These are phyloP conservation scores for Boletus sp. DNA, from an alignment of 768 basidiomycete species.

Conservation along the genomic window DNA sequence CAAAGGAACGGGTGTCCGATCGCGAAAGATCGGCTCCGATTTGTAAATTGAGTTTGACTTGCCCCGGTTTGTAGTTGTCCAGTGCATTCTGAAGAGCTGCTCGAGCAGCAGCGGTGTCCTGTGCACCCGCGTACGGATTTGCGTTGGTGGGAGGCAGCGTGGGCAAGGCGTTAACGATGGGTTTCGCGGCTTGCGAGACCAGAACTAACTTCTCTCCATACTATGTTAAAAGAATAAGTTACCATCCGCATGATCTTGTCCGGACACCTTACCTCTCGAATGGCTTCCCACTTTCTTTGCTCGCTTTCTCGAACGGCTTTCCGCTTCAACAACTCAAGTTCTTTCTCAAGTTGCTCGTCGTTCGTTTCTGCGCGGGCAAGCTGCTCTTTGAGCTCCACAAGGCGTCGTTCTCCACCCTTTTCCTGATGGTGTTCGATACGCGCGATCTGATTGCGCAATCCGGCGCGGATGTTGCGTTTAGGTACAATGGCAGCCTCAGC, in stretches of 20 bases:
- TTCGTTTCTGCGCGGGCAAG: slow-evolving; percentile 63
- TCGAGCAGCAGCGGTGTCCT: slow-evolving; percentile 65
- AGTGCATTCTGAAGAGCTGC: slow-evolving; percentile 76
- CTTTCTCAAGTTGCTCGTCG: slow-evolving; percentile 65
- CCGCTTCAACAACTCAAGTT: slow-evolving; percentile 69
- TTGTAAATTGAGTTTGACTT: slow-evolving; percentile 50
- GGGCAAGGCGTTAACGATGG: slow-evolving; percentile 63
- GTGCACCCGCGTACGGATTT: slow-evolving; percentile 59
- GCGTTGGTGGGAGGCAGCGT: slow-evolving; percentile 57
- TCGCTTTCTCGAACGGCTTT: slow-evolving; percentile 78
- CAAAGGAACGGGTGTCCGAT: slow-evolving; percentile 80
- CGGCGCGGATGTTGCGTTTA: slow-evolving; percentile 58
- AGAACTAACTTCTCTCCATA: slow-evolving; percentile 80
- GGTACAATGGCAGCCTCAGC: slow-evolving; percentile 63
- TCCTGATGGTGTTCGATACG: slow-evolving; percentile 67
- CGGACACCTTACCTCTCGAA: slow-evolving; percentile 60
- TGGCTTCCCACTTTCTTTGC: slow-evolving; percentile 73
- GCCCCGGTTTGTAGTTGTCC: slow-evolving; percentile 74
- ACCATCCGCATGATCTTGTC: neutral
- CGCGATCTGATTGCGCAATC: slow-evolving; percentile 57
- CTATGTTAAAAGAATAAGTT: slow-evolving; percentile 35
- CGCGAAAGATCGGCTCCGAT: slow-evolving; percentile 53
- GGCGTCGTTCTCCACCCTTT: slow-evolving; percentile 61
- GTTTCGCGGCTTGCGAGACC: slow-evolving; percentile 65
- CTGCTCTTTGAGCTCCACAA: slow-evolving; percentile 68